Evolutionary conservation across 78 protist genomes (phyloP).

Genomic region (Speleostelium caveatum): DNA sequence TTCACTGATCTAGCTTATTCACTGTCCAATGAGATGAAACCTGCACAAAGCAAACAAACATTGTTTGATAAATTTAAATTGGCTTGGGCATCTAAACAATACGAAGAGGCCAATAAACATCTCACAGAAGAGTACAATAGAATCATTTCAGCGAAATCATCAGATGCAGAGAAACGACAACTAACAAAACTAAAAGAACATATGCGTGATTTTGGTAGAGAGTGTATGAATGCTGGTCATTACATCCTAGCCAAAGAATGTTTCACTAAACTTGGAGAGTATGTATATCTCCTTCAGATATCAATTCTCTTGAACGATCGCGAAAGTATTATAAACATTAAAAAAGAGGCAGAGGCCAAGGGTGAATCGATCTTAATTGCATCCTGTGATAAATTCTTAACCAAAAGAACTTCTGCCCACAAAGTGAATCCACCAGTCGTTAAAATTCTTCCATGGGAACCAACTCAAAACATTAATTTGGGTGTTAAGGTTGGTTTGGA

Average conservation of each 20-base stretch:
- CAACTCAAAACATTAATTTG: constrained; percentile 20
- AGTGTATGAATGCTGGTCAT: constrained; percentile 74
- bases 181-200: constrained; percentile 26
- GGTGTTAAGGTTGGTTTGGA: constrained; percentile 45
- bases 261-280: constrained; percentile 12
- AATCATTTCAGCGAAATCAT: not conserved
- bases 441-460: constrained; percentile 72
- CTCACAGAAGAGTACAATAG: constrained; percentile 11
- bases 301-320: constrained; percentile 44
- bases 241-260: constrained; percentile 51
- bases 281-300: constrained; percentile 40
- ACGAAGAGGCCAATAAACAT: constrained; percentile 33
- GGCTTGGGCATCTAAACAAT: constrained; percentile 68
- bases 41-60: constrained; percentile 38
- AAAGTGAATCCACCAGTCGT: constrained; percentile 69
- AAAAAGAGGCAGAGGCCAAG: constrained; percentile 1
- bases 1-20: constrained; percentile 53
- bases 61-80: constrained; percentile 40
- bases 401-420: not conserved
- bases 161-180: constrained; percentile 23
- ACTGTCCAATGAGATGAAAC: constrained; percentile 40
- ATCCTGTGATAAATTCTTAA: constrained; percentile 43
- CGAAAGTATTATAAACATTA: not conserved
- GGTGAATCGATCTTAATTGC: constrained; percentile 7
- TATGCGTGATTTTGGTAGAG: constrained; percentile 64